Base-by-base conservation (phyloP, 768 basidiomycete species). In the Suillus weaverae region DNA sequence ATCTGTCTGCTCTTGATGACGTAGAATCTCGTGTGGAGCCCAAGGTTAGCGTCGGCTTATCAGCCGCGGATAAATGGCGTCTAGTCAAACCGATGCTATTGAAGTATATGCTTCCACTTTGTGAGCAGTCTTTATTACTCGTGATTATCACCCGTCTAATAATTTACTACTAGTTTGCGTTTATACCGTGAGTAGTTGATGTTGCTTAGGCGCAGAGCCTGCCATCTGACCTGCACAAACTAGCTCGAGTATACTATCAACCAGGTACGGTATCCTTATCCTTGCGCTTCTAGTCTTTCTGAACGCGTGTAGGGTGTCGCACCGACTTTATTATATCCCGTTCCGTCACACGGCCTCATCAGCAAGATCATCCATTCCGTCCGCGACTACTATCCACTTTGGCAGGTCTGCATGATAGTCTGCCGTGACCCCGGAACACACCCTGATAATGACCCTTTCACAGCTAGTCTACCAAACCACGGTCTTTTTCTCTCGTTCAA, bases 211-310 rank as follows among this genome's bases (percentile, higher is more conserved):
- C 54, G 60, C 60, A 26, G 44, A 32, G n/a, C 44, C 51, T 16
- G 2, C 46, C 64, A 39, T 70, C 20, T 51, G 38, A 36, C 57
- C 63, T 80, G 81, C 64, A 80, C 74, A 41, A 81, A 39, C 18
- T 83, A 94, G 92, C 88, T 94, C 61, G 94, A 96, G 74, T 96
- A 95, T 72, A 94, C 90, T 2, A 96, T 96, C 68, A 96, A 96
- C 72, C 92, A 94, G 78, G 90, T 86, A 65, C 30, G 77, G 59
- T 3, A n/a, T 53, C 20, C 30, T 8, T 6, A 33, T 33, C 38
- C 41, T 36, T 35, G 35, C n/a, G 43, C 16, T 10, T 41, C 16
- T 36, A 46, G 54, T 16, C 44, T 38, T 61, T 16, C 39, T 62
- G 68, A 26, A 66, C 54, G 39, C 30, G 5, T 5, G 13, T 65